Percentiles rank a stretch among this genome's conserved stretches.
Evolutionary conservation across 2,329 filamentous ascomycete species (phyloP).

Genomic region (Exophiala xenobiotica): DNA sequence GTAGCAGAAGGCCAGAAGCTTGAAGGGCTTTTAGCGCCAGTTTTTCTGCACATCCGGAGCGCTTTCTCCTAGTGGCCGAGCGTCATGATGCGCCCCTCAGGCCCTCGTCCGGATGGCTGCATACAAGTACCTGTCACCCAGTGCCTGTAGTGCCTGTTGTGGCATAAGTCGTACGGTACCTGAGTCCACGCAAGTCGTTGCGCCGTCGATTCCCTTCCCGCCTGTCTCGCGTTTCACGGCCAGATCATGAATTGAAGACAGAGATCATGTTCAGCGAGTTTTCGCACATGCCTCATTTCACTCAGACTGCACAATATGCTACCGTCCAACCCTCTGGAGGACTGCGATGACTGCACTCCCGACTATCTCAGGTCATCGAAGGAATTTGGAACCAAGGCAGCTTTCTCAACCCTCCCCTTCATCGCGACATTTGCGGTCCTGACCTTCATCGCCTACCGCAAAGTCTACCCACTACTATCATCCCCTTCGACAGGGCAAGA

Average conservation of each 20-base stretch:
- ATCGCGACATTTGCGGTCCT: conserved; percentile 67
- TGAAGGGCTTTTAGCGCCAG: too few species aligned
- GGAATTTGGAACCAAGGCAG: conserved; percentile 28
- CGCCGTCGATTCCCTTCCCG: too few species aligned
- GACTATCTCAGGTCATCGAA: conserved; percentile 16
- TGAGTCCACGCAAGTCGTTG: too few species aligned
- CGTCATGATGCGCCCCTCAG: background rate
- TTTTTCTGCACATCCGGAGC: background rate
- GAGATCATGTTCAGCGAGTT: conserved; percentile 17
- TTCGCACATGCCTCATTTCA: background rate
- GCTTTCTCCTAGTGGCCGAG: background rate
- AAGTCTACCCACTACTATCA: conserved; percentile 72
- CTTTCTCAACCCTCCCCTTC: conserved; percentile 68
- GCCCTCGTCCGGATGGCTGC: too few species aligned
- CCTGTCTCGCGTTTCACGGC: too few species aligned
- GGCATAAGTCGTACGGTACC: too few species aligned
- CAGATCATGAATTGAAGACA: background rate
- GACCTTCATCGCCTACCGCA: conserved; percentile 62
- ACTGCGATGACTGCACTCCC: conserved; percentile 35
- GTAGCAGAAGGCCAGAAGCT: too few species aligned
- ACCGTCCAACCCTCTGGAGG: conserved; percentile 20
- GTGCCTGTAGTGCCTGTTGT: too few species aligned
- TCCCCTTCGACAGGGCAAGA: conserved; percentile 15
- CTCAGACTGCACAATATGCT: conserved; percentile 22
- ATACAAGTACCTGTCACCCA: too few species aligned